A percentile compares a stretch with the other conserved stretches of the same genome.
Evolutionary conservation across 441 rosid species (phyloP).

Genomic region (Mallotus japonicus): DNA sequence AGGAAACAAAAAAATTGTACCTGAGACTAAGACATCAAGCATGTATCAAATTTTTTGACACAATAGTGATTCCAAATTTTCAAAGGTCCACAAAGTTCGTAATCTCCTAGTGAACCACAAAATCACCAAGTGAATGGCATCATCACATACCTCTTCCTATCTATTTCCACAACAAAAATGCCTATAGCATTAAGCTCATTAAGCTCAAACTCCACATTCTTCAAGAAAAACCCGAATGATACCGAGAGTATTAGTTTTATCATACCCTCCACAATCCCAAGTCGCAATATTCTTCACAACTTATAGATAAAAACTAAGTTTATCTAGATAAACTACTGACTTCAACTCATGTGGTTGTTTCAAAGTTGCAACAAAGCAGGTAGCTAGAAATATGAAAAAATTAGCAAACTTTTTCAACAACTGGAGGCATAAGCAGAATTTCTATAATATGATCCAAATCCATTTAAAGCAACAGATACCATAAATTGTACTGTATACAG

Average conservation of each 20-base stretch:
- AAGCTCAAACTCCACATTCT: neutral
- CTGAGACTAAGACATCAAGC: neutral
- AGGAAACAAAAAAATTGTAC: neutral
- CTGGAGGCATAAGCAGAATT: neutral
- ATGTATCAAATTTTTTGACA: neutral
- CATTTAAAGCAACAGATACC: neutral
- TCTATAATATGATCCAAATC: neutral
- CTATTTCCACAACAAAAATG: neutral
- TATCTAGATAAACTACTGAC: neutral
- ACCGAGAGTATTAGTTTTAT: neutral
- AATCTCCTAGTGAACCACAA: neutral
- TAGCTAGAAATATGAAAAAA: neutral
- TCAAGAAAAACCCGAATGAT: neutral
- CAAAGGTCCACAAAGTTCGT: neutral
- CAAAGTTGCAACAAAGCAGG: neutral
- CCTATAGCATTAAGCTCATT: neutral
- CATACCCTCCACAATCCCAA: neutral
- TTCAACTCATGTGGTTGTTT: neutral
- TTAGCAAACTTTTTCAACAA: neutral
- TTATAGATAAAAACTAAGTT: neutral
- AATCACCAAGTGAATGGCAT: neutral
- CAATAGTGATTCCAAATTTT: neutral
- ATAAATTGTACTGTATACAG: neutral
- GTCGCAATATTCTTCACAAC: neutral
- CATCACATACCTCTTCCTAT: neutral